These are phyloP conservation scores for Pichia sp. DNA, from an alignment of 1,139 yeast genomes.

Conservation along the genomic window DNA sequence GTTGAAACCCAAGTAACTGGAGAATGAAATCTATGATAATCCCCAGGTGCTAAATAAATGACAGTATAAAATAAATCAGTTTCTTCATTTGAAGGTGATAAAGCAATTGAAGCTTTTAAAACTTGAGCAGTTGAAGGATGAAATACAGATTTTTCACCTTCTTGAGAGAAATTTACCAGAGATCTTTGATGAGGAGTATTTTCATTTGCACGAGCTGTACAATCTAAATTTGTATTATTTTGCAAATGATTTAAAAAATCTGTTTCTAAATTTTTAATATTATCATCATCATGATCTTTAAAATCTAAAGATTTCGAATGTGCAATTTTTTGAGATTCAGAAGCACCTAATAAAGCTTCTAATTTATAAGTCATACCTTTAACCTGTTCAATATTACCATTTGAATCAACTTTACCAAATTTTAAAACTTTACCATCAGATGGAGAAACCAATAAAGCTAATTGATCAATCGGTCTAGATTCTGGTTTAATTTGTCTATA, in stretches of 20 bases:
- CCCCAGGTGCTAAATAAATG: conserved; percentile 96
- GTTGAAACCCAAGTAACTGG: conserved; percentile 97
- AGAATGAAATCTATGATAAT: conserved; percentile 94
- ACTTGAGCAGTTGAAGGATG: conserved; percentile 28
- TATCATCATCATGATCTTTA: conserved; percentile 1
- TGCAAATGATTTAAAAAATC: conserved; percentile 15
- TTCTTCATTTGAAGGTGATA: conserved; percentile 27
- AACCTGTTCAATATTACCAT: conserved; percentile 91
- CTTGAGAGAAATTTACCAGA: conserved; percentile 40
- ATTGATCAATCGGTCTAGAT: conserved; percentile 64
- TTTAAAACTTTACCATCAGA: conserved; percentile 90
- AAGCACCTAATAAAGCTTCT: conserved; percentile 78
- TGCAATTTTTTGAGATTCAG: conserved; percentile 38
- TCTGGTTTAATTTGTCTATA: conserved; percentile 79
- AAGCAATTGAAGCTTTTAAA: conserved; percentile 28
- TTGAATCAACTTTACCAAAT: conserved; percentile 66
- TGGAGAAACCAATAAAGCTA: conserved; percentile 73
- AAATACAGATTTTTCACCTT: conserved; percentile 52
- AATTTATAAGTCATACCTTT: conserved; percentile 93
- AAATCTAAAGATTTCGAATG: conserved; percentile 20
- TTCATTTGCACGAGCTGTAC: conserved; percentile 8
- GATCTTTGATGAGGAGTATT: conserved; percentile 2
- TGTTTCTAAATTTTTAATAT: neutral
- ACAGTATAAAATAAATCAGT: conserved; percentile 82
- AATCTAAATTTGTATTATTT: conserved; percentile 15